Evolutionary conservation across 2,329 filamentous ascomycete genomes (phyloP), one percentile per base, ranked within the genome.

Genomic region (Tolypocladium capitatum): DNA sequence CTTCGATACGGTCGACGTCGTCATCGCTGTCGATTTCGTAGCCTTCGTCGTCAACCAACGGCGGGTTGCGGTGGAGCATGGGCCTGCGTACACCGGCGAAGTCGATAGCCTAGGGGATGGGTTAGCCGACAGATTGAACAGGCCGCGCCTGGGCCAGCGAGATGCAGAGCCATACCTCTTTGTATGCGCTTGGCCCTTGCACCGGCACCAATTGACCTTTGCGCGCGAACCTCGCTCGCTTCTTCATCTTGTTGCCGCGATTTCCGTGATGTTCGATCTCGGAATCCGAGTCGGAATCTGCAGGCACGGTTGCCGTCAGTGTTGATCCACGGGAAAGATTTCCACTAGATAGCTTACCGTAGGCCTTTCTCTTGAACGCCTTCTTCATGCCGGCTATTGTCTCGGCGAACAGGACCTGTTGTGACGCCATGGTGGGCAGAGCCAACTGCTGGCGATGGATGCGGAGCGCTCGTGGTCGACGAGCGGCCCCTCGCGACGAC

Each of bases 251-350:
- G 64, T 87, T 80, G 51, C 84, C 84, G 59, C 85, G 81, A 64
- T 89, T 89, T 49, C 80, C 83, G 56, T 76, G 77, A 56, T 76
- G 73, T 51, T 81, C 75, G 56, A 88, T 81, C 47, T 80, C 76
- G 51, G 81, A 80, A 63, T 91, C 86, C 49, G 84, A 86, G 62
- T 90, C 86, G 56, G 82, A 86, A 52, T 87, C 86, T 89, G 65
- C 35, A 48, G 46, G 42, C 48, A 54, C 43, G 42, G 52, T 35
- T 43, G 48, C 35, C 43, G 59, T 59, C 52, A 60, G 55, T 49
- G 27, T n/a, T 7, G 28, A 47, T 30, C n/a, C 45, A 43, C 50
- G 5, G 38, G 18, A 46, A 30, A 48, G 42, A 35, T 38, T 27
- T 45, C 46, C 46, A 41, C 47, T 47, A n/a, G 7, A 44, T 38